Base-by-base conservation (phyloP, 495 filamentous ascomycete genomes). In the Trypethelium eluteriae region DNA sequence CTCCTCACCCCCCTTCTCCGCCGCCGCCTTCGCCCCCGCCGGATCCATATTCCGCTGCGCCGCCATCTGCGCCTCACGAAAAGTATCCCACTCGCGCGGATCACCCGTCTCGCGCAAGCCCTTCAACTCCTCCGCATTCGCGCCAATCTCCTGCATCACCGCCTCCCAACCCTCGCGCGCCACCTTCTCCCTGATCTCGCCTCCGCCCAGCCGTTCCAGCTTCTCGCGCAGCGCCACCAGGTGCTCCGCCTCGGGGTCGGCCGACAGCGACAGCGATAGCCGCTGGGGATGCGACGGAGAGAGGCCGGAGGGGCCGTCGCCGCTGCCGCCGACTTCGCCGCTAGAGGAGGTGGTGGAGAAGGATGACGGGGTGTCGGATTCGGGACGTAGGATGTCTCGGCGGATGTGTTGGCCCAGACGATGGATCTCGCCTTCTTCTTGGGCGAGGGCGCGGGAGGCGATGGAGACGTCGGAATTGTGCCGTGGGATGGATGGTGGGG, bases 341-440 rank as follows among this genome's bases (percentile, higher is more conserved):
- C 25, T 25, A 25, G 25, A 25, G 25, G 25, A 25, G 25, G 25
- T 25, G 25, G 25, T 25, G 25, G 25, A 25, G 25, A 25, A 25
- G 25, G 25, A 25, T 25, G 25, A 25, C 25, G 25, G 25, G 25
- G 25, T 36, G 10, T 79, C 71, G 2, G 76, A 66, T 2, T 69
- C 74, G 7, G 81, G 78, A 18, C 79, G 78, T 36, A 88, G 75
- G 71, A 90, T 82, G 64, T 89, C 89, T 2, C 86, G 84, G 25
- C 91, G 86, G 66, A 96, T 81, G 68, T 88, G 84, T 72, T 95
- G 91, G 16, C 91, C 90, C 11, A 92, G 84, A 34, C 92, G 89
- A 71, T 96, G 89, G 67, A 93, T 85, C 46, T 88, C 89, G 57
- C 89, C 94, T 82, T 98, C 94, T 78, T 98, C 94, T 56, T 91